Base-by-base conservation (phyloP, 2,329 filamentous ascomycete genomes). In the Penicillium sp. region DNA sequence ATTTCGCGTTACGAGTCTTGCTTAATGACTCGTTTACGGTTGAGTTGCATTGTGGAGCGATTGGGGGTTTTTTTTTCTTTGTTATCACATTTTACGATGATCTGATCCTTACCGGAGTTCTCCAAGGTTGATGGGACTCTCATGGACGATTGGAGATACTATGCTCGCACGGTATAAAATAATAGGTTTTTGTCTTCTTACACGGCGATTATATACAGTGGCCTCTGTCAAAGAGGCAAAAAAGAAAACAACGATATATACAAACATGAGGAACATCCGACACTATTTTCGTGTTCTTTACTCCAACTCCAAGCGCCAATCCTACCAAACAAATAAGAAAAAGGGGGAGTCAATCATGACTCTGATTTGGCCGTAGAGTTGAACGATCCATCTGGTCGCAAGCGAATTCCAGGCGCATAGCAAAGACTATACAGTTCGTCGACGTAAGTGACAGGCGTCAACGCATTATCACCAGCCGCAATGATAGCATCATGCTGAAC, bases 371-470 rank as follows among this genome's bases (percentile, higher is more conserved):
- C 54, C 27, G 48, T 37, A 48, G 37, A 37, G 8, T 56, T 58
- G 44, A 68, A 63, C 1, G 53, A 52, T 5, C 64, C 56, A 49
- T 70, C 64, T 13, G 67, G 60, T 6, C 68, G 62, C 31, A 71
- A 24, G 6, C 70, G 64, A 9, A 72, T 65, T 1, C 68, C 65
- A 9, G 67, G 69, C 3, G 69, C 58, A 55, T 71, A 72, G 43
- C 70, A 73, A 22, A 72, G 63, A 50, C 68, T 68, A 60, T 79
- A 79, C 35, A 81, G 63, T 58, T 80, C 77, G 56, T 81, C 79
- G 26, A 81, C 78, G 65, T 79, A 81, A 2, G 77, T 80, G 13
- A 51, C 16, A 10, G 63, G 58, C n/a, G 60, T 61, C n/a, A 55
- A 49, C 26, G 62, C 55, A 49, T 61, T 57, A 26, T 67, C 65